Percentiles rank a stretch among this genome's conserved stretches.
Conservation (phyloP, 140 eudicot species). For the Bidens hawaiensis region DNA sequence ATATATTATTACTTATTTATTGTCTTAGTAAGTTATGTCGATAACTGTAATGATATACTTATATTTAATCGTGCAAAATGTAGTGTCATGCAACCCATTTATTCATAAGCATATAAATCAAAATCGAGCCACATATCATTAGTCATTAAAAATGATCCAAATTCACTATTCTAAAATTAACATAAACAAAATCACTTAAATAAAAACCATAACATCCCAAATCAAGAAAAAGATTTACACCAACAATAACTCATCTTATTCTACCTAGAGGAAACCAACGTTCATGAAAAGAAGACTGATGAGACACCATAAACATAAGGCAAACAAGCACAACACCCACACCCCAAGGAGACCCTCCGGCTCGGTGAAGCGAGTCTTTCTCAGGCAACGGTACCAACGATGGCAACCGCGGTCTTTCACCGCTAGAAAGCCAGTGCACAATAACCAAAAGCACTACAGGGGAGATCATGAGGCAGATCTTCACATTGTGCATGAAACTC, state of each 20-base stretch:
- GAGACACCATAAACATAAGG: conserved; percentile 49
- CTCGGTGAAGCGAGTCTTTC: conserved; percentile 53
- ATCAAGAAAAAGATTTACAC: not conserved
- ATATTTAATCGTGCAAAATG: too few species aligned
- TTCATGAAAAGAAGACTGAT: conserved; percentile 44
- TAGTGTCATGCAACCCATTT: too few species aligned
- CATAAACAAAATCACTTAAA: not conserved
- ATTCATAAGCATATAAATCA: not conserved
- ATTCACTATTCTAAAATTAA: not conserved
- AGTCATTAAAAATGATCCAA: not conserved
- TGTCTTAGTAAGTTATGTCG: too few species aligned
- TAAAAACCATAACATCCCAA: not conserved
- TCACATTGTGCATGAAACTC: conserved; percentile 33
- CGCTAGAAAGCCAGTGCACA: conserved; percentile 42
- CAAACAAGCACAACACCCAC: conserved; percentile 49
- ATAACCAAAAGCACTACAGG: conserved; percentile 48
- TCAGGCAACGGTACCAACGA: conserved; percentile 36
- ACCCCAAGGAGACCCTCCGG: conserved; percentile 76
- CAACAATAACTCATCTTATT: conserved; percentile 19
- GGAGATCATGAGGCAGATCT: conserved; percentile 37
- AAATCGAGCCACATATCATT: not conserved
- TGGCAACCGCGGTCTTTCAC: conserved; percentile 28
- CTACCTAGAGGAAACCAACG: conserved; percentile 55
- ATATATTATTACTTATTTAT: too few species aligned
- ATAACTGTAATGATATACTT: too few species aligned